phyloP scores from a whole-genome alignment of 148 eudicot genomes.

The Diospyros kaki region DNA sequence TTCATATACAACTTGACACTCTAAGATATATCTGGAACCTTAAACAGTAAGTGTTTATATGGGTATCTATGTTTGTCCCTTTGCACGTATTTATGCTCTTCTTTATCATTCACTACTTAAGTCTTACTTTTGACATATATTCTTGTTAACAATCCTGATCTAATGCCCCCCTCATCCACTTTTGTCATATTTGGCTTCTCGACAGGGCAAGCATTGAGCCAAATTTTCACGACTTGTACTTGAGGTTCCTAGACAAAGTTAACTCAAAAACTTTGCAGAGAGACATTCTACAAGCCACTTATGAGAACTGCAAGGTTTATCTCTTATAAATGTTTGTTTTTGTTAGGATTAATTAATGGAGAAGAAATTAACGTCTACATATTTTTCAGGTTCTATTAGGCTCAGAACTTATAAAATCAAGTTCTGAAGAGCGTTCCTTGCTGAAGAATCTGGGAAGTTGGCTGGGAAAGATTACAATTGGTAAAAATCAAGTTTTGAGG shows the following conservation, averaged over 20 bases:
- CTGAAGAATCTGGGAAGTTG: slow-evolving; percentile 95
- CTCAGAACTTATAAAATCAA: slow-evolving; percentile 92
- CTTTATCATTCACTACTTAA: neutral
- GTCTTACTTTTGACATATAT: neutral
- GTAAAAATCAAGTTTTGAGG: slow-evolving; percentile 79
- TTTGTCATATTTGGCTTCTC: slow-evolving; percentile 14
- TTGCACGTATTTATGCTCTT: neutral
- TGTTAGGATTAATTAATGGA: neutral
- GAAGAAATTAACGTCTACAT: neutral
- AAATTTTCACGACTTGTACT: slow-evolving; percentile 85
- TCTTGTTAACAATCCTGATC: neutral
- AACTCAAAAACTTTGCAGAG: slow-evolving; percentile 59
- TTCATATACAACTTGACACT: neutral
- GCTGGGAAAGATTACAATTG: slow-evolving; percentile 97
- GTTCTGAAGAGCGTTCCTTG: slow-evolving; percentile 94
- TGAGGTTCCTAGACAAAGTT: slow-evolving; percentile 87
- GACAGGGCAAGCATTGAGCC: slow-evolving; percentile 95
- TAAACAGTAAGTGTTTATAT: neutral
- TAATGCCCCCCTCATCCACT: neutral
- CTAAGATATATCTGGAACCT: neutral
- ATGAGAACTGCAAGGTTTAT: slow-evolving; percentile 93
- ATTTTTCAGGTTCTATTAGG: slow-evolving; percentile 73
- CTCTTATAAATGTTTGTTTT: neutral
- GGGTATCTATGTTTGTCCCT: neutral
- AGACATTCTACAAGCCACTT: slow-evolving; percentile 76